Base-by-base conservation (phyloP, 2,329 filamentous ascomycete genomes). In the Hyphodiscus sp. region DNA sequence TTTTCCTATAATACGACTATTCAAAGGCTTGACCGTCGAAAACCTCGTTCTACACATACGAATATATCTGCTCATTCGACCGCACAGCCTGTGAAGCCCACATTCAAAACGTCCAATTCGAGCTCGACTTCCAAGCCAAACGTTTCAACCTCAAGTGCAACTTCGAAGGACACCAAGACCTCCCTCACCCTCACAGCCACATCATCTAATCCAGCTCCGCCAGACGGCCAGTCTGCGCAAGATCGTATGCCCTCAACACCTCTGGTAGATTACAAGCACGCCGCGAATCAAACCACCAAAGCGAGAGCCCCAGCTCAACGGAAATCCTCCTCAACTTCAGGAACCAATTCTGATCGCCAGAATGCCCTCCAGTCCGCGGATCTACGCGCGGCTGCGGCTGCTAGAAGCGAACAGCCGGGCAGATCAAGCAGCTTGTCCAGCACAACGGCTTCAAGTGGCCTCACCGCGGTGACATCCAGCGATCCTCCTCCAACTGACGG, bases 241-340 rank as follows among this genome's bases (percentile, higher is more conserved):
- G 57, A 64, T 63, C 56, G 59, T 56, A 67, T 67, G 65, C 63
- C 63, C 51, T 61, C 60, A 44, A 65, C 62, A 52, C 64, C 64
- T 43, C 53, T 65, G 42, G 56, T 59, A 49, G 62, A 67, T 57
- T 65, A 63, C 58, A 63, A 61, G 58, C 62, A 61, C 53, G 50
- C 60, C 45, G 62, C 64, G 43, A 66, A 64, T 51, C 64, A 65
- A 53, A 59, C 58, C 49, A 61, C 47, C 47, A 65, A 65, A 53
- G 54, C 57, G 23, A 55, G 62, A 57, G 60, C 63, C 42, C 59
- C 54, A 47, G 56, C 52, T 43, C 58, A 45, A 47, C 62, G 63
- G 41, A 65, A 61, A 49, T 61, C 60, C 42, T 61, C 62, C 8
- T 60, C 56, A 10, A 63, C 56, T 18, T 60, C 61, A 47, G 58